Evolutionary conservation across 305 asterid genomes (phyloP), one percentile per base, ranked within the genome.

Genomic region (Solanum hybrid): DNA sequence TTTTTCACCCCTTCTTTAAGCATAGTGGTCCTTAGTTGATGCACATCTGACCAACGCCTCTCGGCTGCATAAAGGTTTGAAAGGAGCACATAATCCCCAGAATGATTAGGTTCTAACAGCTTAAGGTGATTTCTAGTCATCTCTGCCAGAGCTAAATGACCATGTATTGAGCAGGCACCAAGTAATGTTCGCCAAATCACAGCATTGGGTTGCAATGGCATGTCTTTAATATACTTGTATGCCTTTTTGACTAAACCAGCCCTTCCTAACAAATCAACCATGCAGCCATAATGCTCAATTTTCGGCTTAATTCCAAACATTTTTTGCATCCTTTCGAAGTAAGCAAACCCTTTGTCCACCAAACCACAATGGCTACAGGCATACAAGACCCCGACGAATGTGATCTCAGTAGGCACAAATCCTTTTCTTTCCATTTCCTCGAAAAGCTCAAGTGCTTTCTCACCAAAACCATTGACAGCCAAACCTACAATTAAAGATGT

Each of bases 281-380:
- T 94, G 90, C 99, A 96, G 73, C 99, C 99, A 60, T 94, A 93
- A 85, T 97, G 99, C 72, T 97, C 99, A 60, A 95, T 95, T 92
- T 94, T 95, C 22, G 99, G 98, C 77, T 90, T 93, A 34, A 97
- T 92, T 13, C 91, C 90, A 69, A 90, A 97, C 75, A 90, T 94
- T 40, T 89, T 88, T 38, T 89, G 82, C 98, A 97, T 96, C 92
- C 91, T 96, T n/a, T 95, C 92, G 4, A 97, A 95, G 88, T 96
- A 94, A 75, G 92, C 89, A 86, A 95, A 95, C 80, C 98, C 98
- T 89, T 95, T 94, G 64, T 96, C 95, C 88, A 95, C 96, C 95
- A 97, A 90, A 22, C 98, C 98, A 76, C 98, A 96, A 89, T 97
- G 98, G 88, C 99, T 97, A 88, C 99, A 97, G 24, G 99, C 99